Evolutionary conservation across 2,329 filamentous ascomycete species (phyloP).

Genomic region (Hymenoscyphus salicellus): DNA sequence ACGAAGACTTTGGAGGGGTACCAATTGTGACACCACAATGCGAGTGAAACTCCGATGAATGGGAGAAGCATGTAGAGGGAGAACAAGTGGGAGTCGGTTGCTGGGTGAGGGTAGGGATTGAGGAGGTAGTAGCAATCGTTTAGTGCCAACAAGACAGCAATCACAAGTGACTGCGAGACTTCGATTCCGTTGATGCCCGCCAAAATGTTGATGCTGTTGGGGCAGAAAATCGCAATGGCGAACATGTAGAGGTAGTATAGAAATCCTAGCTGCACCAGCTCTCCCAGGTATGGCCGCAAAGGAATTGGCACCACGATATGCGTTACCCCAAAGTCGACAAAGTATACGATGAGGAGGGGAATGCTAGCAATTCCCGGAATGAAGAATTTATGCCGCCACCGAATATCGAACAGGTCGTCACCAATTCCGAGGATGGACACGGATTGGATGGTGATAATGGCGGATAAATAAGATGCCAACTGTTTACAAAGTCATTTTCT

Average conservation of each 20-base stretch:
- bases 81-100: conserved; percentile 93
- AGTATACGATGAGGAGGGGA: conserved; percentile 93
- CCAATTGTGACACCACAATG: conserved; percentile 89
- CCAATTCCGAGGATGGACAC: conserved; percentile 89
- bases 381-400: conserved; percentile 98
- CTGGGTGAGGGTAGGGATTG: conserved; percentile 82
- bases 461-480: conserved; percentile 92
- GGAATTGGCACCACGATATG: conserved; percentile 88
- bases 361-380: conserved; percentile 93
- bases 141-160: conserved; percentile 75
- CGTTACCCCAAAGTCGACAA: conserved; percentile 96
- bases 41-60: conserved; percentile 87
- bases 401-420: conserved; percentile 95
- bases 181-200: conserved; percentile 99
- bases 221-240: conserved; percentile 91
- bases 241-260: conserved; percentile 98
- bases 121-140: conserved; percentile 89
- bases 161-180: conserved; percentile 87
- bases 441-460: conserved; percentile 86
- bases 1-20: conserved; percentile 94
- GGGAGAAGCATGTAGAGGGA: conserved; percentile 92
- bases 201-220: conserved; percentile 99
- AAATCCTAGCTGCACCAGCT: conserved; percentile 73
- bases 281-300: conserved; percentile 76
- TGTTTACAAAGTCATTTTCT: conserved; percentile 38